Conservation (phyloP, 2,329 filamentous ascomycete species). For the Ophiosphaerella korrae region DNA sequence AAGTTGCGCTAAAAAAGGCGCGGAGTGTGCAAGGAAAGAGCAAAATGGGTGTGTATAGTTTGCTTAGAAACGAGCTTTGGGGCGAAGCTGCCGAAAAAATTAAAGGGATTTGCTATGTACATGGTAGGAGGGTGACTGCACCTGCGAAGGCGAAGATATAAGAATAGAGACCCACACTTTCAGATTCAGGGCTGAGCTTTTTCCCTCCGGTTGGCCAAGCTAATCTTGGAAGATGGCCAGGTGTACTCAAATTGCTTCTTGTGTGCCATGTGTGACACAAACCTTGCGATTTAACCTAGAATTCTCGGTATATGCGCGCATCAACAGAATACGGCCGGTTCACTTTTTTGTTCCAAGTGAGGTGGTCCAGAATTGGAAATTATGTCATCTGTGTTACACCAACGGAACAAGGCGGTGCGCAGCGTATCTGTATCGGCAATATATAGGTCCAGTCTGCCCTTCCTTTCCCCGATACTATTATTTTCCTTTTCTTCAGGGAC, state of each 20-base stretch:
- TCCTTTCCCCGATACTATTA: not conserved
- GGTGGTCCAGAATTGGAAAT: too few species aligned
- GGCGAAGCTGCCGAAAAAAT: slow-evolving; percentile 60
- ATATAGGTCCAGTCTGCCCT: too few species aligned
- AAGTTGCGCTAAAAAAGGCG: slow-evolving; percentile 54
- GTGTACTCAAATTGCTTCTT: too few species aligned
- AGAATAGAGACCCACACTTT: not conserved
- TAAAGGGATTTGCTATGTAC: slow-evolving; percentile 59
- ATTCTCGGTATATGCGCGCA: not conserved
- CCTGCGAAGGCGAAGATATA: slow-evolving; percentile 57
- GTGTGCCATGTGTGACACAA: too few species aligned
- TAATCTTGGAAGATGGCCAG: too few species aligned
- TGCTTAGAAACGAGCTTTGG: slow-evolving; percentile 59
- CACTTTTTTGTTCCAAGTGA: too few species aligned
- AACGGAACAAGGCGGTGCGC: too few species aligned
- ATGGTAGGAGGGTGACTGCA: slow-evolving; percentile 51
- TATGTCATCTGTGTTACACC: too few species aligned
- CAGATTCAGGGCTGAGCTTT: not conserved
- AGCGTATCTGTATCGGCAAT: too few species aligned
- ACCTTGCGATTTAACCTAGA: not conserved
- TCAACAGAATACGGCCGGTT: not conserved
- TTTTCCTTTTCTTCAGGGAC: too few species aligned
- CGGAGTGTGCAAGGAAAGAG: slow-evolving; percentile 49
- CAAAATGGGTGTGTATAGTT: slow-evolving; percentile 58
- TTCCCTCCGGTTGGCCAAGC: too few species aligned